Percentiles rank a stretch among this genome's conserved stretches.
Evolutionary conservation across 2,329 filamentous ascomycete genomes (phyloP).

Genomic region (Hymenoscyphus repandus): DNA sequence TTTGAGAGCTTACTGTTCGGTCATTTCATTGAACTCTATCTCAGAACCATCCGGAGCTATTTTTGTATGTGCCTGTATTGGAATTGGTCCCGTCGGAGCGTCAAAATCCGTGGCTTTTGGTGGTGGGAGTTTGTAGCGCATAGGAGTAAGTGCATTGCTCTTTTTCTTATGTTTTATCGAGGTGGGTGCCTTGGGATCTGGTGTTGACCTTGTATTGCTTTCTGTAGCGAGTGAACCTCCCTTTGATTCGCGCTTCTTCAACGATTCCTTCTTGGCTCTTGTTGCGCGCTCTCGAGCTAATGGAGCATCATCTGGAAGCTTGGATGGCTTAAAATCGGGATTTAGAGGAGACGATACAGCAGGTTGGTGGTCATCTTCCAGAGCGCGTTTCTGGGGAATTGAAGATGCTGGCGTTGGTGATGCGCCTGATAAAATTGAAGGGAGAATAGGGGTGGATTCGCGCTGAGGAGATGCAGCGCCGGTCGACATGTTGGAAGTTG

Average conservation of each 20-base stretch:
- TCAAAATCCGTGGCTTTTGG: slow-evolving; percentile 60
- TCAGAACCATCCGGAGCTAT: slow-evolving; percentile 43
- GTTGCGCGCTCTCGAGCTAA: slow-evolving; percentile 31
- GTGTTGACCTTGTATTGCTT: slow-evolving; percentile 50
- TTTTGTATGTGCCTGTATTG: slow-evolving; percentile 51
- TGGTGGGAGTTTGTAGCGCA: slow-evolving; percentile 59
- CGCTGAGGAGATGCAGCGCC: slow-evolving; percentile 36
- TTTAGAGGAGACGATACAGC: slow-evolving; percentile 71
- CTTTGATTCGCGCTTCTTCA: slow-evolving; percentile 65
- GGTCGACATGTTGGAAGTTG: slow-evolving; percentile 24
- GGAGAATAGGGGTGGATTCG: slow-evolving; percentile 38
- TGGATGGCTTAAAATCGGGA: slow-evolving; percentile 50
- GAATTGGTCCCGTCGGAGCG: slow-evolving; percentile 49
- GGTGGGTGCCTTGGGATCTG: slow-evolving; percentile 44
- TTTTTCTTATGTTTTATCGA: slow-evolving; percentile 34
- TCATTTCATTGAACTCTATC: slow-evolving; percentile 57
- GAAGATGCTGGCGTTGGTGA: slow-evolving; percentile 31
- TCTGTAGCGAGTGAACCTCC: slow-evolving; percentile 35
- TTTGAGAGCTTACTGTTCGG: slow-evolving; percentile 51
- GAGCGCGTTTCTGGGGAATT: slow-evolving; percentile 58
- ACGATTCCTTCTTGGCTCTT: slow-evolving; percentile 58
- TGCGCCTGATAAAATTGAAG: slow-evolving; percentile 31
- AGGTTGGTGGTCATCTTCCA: slow-evolving; percentile 66
- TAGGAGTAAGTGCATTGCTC: slow-evolving; percentile 39
- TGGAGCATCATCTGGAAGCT: slow-evolving; percentile 29